Evolutionary conservation across 2,329 filamentous ascomycete genomes (phyloP), one percentile per base, ranked within the genome.

Genomic region (Arthrobotrys pseudoclavata): DNA sequence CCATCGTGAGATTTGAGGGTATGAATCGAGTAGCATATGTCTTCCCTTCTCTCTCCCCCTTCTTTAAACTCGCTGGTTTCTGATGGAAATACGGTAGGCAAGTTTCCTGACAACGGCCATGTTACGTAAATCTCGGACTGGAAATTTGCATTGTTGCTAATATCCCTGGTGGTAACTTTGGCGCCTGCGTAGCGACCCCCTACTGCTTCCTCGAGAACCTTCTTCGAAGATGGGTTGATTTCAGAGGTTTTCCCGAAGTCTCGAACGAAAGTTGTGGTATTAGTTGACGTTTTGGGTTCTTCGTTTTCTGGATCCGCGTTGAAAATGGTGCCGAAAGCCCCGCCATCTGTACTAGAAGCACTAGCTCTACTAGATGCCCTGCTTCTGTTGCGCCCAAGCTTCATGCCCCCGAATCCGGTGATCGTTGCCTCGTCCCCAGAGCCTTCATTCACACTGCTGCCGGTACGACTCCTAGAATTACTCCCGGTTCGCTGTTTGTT

Each of bases 201-300:
- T 18, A 80, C 80, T 22, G 80, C 69, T 37, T 82, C 81, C n/a
- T 81, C 79, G 22, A 82, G 74, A 22, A 82, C 57, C 29, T 79
- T 79, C 42, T 77, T 80, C 13, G 80, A 77, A n/a, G 60, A 69
- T 24, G 57, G 62, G 37, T 72, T 79, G 22, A 48, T 68, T 15
- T 80, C 79, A 4, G 79, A 79, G 7, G 80, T 50, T 53, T 79
- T 81, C 15, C 79, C 74, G 22, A 77, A 77, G 29, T 77, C 74
- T 12, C 67, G 67, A 40, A 77, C 74, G 1, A 55, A 47, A 3
- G 37, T 13, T 10, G 45, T 53, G 4, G 67, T 70, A 57, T 63
- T 77, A 7, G 24, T 7, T 5, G 24, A 29, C 4, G 34, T 34
- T n/a, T 26, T 62, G 4, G 18, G 13, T 10, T 67, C 61, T 63